Conservation (phyloP, 495 filamentous ascomycete genomes). For the Letharia lupina region DNA sequence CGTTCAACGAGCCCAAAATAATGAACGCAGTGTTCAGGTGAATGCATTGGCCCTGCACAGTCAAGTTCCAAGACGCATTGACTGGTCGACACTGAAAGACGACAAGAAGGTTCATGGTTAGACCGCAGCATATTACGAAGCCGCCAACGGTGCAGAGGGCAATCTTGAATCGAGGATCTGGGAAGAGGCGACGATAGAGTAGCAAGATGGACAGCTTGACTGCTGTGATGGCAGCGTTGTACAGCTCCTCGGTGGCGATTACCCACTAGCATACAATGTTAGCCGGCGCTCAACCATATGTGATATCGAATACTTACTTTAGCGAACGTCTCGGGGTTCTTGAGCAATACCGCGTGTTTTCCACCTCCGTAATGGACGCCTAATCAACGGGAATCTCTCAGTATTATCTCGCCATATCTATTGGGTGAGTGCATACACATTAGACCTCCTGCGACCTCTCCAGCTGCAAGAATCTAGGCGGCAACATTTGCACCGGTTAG, state of each 20-base stretch:
- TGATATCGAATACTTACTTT: constrained; percentile 13
- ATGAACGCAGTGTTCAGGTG: constrained; percentile 14
- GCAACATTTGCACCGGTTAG: background rate
- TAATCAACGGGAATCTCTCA: background rate
- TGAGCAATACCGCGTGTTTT: constrained; percentile 14
- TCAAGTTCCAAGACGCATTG: constrained; percentile 14
- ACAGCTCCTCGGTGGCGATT: constrained; percentile 30
- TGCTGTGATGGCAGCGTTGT: constrained; percentile 30
- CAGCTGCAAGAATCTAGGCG: background rate
- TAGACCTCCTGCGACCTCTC: background rate
- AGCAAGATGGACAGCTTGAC: constrained; percentile 37
- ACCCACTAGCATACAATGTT: constrained; percentile 13
- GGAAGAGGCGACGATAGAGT: constrained; percentile 35
- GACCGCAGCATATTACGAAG: constrained; percentile 28
- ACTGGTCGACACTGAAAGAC: constrained; percentile 36
- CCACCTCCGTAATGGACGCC: constrained; percentile 18
- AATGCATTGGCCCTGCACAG: constrained; percentile 12
- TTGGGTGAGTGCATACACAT: constrained; percentile 6
- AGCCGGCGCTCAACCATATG: background rate
- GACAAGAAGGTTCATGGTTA: constrained; percentile 30
- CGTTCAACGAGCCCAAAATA: constrained; percentile 18
- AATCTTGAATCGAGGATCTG: constrained; percentile 21
- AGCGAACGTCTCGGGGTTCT: constrained; percentile 13
- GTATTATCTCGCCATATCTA: constrained; percentile 1
- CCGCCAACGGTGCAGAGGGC: constrained; percentile 25